These are phyloP conservation scores for Erigeron philadelphicus DNA, from an alignment of 140 eudicot species.

Conservation along the genomic window DNA sequence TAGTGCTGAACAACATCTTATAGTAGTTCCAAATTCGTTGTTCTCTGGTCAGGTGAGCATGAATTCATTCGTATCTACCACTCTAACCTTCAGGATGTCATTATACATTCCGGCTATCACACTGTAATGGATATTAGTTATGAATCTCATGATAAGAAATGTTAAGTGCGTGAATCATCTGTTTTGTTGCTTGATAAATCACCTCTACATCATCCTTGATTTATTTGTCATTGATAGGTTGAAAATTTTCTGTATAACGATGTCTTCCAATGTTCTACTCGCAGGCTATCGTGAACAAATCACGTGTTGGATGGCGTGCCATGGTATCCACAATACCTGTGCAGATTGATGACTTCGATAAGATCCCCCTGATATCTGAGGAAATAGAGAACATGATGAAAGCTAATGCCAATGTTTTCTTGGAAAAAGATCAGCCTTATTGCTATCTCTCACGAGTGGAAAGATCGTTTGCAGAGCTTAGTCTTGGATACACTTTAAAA, in stretches of 20 bases:
- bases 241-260: neutral
- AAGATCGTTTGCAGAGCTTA: slow-evolving; percentile 70
- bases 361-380: slow-evolving; percentile 62
- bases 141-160: slow-evolving; percentile 4
- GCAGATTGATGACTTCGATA: slow-evolving; percentile 55
- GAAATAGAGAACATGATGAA: slow-evolving; percentile 68
- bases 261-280: slow-evolving; percentile 18
- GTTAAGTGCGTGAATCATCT: neutral
- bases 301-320: slow-evolving; percentile 85
- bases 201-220: slow-evolving; percentile 4
- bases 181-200: slow-evolving; percentile 14
- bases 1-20: slow-evolving; percentile 77
- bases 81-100: neutral
- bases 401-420: slow-evolving; percentile 59
- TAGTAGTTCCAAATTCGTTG: slow-evolving; percentile 78
- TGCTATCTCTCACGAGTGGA: slow-evolving; percentile 73
- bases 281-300: slow-evolving; percentile 92
- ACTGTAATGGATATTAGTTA: neutral
- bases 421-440: slow-evolving; percentile 75
- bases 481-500: slow-evolving; percentile 81
- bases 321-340: slow-evolving; percentile 64
- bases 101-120: neutral
- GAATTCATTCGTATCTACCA: neutral
- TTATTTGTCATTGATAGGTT: slow-evolving; percentile 5
- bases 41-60: slow-evolving; percentile 87